Evolutionary conservation across 2,329 filamentous ascomycete species (phyloP), one percentile per base, ranked within the genome.

Genomic region (Penicillium griseofulvum): DNA sequence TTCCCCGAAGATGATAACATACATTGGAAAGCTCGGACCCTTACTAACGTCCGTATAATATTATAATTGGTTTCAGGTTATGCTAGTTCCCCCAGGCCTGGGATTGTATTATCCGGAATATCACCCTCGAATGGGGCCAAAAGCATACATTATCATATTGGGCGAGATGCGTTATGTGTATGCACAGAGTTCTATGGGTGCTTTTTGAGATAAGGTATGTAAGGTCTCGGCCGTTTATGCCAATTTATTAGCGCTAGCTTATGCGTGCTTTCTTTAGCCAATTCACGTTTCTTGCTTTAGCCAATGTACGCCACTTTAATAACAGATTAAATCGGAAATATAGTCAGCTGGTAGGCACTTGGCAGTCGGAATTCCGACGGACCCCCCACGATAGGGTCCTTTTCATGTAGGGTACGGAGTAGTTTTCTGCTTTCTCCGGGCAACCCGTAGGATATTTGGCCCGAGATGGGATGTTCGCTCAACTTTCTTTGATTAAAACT

Each of bases 1-100:
- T 26, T 26, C 16, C 8, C 39, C 37, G 34, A 43, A 50, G 48
- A 50, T 50, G 48, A 11, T 26, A 26, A 50, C 48, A 50, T 50
- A 4, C 29, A 19, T 29, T 12, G 7, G 14, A 45, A 8, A 17
- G 10, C 28, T 43, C 19, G 37, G 26, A 16, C 37, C 28, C 8
- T 44, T 38, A 3, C 5, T 10, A n/a, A n/a, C 43, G 16, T 17
- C 28, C 3, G 26, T 17, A 2, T 12, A 7, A 45, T 16, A 2
- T 22, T 33, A 4, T 5, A 22, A 29, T 29, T 31, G 29, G 29
- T 11, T n/a, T 7, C 17, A 3, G 10, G 6, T 22, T 44, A 22
- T 22, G 11, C 12, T 31, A 33, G 28, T 4, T 1, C 29, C 16
- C 12, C 19, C 7, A n/a, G 39, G 5, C 5, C n/a, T 31, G 4